phyloP scores from a whole-genome alignment of 1,139 yeast species.

The Starmera stellimalicola region DNA sequence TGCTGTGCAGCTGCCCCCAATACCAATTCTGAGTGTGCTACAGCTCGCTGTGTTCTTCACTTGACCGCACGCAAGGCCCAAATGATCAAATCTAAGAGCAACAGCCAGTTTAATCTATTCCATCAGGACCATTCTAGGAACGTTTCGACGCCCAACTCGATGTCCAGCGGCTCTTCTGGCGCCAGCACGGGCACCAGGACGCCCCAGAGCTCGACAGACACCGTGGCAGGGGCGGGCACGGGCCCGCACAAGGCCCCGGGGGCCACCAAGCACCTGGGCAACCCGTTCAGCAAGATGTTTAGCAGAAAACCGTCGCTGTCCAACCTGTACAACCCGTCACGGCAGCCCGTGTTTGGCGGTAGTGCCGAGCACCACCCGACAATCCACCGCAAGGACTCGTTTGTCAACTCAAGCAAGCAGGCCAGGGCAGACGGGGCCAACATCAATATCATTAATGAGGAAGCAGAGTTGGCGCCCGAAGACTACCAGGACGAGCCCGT shows the following conservation, averaged over 20 bases:
- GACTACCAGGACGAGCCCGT: background rate
- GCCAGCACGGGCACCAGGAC: background rate
- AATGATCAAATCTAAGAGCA: no score
- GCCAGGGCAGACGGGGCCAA: background rate
- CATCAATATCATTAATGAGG: background rate
- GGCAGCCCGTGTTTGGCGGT: background rate
- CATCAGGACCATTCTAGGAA: no score
- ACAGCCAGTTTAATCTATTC: no score
- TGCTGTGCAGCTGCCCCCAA: no score
- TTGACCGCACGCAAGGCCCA: no score
- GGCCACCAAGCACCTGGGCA: background rate
- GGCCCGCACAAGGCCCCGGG: background rate
- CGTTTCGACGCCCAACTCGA: no score
- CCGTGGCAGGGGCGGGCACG: background rate
- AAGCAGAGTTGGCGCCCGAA: background rate
- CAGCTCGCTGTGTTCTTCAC: no score
- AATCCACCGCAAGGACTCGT: constrained; percentile 4
- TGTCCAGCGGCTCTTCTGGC: background rate
- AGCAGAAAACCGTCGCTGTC: background rate
- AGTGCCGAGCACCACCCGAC: constrained; percentile 7
- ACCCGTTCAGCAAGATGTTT: background rate
- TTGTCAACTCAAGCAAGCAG: background rate
- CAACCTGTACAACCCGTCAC: background rate
- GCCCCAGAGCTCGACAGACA: background rate
- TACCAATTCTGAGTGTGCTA: no score